Percentiles rank a stretch among this genome's conserved stretches.
Evolutionary conservation across 1,139 yeast genomes (phyloP).

Genomic region (Yamadazyma triangularis): DNA sequence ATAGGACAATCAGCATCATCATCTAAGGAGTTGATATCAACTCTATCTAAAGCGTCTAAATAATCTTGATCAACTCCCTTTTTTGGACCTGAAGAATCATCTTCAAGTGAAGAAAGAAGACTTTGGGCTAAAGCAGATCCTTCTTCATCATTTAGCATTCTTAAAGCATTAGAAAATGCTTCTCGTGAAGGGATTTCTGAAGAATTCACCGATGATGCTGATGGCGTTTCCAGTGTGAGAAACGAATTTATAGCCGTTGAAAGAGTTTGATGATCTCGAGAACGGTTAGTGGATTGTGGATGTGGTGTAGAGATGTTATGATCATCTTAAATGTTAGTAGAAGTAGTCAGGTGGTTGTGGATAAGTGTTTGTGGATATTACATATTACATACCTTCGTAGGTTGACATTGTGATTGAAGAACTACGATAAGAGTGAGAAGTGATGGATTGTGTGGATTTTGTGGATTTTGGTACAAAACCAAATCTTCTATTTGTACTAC

Average conservation of each 20-base stretch:
- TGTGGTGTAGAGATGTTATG: slow-evolving; percentile 8
- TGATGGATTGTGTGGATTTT: no score
- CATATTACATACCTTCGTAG: slow-evolving; percentile 36
- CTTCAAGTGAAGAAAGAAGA: slow-evolving; percentile 22
- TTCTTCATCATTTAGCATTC: slow-evolving; percentile 26
- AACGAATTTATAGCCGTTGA: slow-evolving; percentile 33
- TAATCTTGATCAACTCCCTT: slow-evolving; percentile 67
- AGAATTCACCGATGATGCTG: slow-evolving; percentile 12
- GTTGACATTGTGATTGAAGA: slow-evolving; percentile 28
- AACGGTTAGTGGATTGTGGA: slow-evolving; percentile 1
- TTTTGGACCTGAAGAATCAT: slow-evolving; percentile 7
- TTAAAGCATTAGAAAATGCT: slow-evolving; percentile 28
- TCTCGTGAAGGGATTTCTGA: slow-evolving; percentile 12
- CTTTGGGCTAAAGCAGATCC: slow-evolving; percentile 28
- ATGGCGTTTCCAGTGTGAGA: slow-evolving; percentile 11
- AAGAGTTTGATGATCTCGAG: slow-evolving; percentile 33
- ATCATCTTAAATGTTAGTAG: slow-evolving; percentile 11
- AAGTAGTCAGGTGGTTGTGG: no score
- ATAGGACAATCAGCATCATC: slow-evolving; percentile 72
- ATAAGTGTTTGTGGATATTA: no score
- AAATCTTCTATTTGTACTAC: no score
- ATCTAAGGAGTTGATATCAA: slow-evolving; percentile 45
- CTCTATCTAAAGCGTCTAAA: slow-evolving; percentile 72
- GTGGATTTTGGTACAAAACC: no score
- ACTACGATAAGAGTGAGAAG: no score